Base-by-base conservation (phyloP, 2,329 filamentous ascomycete genomes). In the Magnaporthales sp. region DNA sequence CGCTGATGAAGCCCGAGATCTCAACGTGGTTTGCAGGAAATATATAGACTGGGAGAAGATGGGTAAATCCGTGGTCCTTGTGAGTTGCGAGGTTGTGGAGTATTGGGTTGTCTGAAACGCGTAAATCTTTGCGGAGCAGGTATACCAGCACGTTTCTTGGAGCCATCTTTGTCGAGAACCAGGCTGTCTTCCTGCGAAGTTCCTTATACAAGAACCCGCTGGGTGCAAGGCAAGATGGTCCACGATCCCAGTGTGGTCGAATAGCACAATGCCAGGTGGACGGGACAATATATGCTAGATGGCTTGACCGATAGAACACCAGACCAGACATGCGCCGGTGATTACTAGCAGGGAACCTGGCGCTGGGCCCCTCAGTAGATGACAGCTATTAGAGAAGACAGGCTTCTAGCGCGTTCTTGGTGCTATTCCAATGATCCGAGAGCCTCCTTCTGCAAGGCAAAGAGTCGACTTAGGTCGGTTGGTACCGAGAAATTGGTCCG, bases 41-140 rank as follows among this genome's bases (percentile, higher is more conserved):
- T 24, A 92, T 79, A 73, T 88, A 91, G 56, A 92, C 77, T 8
- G 91, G 91, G 1, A 94, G 79, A 1, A 93, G 74, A 73, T 93
- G 89, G 1, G 89, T 91, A 72, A 83, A 87, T 4, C 79, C 80
- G 73, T 86, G 83, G 26, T 81, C 76, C 22, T 77, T 75, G 74
- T 68, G 75, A 69, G 78, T 85, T 67, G 78, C 78, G 64, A 84
- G 79, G 71, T 77, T 82, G 73, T 91, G 82, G 24, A 94, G 82
- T 58, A 93, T 82, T 0, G 90, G 90, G 72, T 93, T 93, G 76
- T 94, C 91, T 30, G 85, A 81, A 29, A 91, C 80, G 68, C 91
- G 88, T 24, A 93, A 80, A 74, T 94, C 91, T 70, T 88, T 86
- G 61, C 91, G 86, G 46, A 93, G 76, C 26, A 93, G 75, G 73